Conservation (phyloP, 2,329 filamentous ascomycete species). For the Clarireedia hainanense region DNA sequence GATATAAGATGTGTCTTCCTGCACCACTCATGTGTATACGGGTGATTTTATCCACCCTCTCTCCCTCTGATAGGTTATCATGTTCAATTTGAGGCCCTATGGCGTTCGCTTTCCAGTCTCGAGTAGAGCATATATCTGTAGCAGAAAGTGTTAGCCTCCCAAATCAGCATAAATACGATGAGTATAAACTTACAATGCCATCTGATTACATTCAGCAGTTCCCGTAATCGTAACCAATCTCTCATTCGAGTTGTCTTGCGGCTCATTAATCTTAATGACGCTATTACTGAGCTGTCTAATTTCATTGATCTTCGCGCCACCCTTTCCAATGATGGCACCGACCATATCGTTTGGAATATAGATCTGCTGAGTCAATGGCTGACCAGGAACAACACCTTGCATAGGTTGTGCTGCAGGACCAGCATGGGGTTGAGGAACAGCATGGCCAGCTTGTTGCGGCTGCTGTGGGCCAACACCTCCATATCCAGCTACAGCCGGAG, state of each 20-base stretch:
- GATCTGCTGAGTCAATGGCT: conserved; percentile 93
- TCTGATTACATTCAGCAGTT: conserved; percentile 96
- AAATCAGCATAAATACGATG: no score
- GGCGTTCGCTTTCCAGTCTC: conserved; percentile 64
- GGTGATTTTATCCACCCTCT: no score
- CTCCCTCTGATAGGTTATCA: no score
- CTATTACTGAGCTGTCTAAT: conserved; percentile 94
- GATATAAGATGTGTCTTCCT: no score
- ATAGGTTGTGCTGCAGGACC: conserved; percentile 70
- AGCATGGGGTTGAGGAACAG: conserved; percentile 55
- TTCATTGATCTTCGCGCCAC: conserved; percentile 98
- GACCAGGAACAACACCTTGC: conserved; percentile 66
- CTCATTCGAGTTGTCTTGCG: conserved; percentile 98
- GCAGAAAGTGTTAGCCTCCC: neutral
- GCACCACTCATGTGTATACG: no score
- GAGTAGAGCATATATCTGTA: conserved; percentile 77
- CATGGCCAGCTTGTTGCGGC: conserved; percentile 59
- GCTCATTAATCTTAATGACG: conserved; percentile 99
- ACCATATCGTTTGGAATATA: conserved; percentile 99
- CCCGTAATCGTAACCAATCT: conserved; percentile 94
- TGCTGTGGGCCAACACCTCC: conserved; percentile 73
- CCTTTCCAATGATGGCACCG: conserved; percentile 97
- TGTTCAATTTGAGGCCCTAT: conserved; percentile 26
- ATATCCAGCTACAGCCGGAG: conserved; percentile 59
- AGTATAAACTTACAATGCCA: conserved; percentile 68